A percentile compares a stretch with the other conserved stretches of the same genome.
These are phyloP conservation scores for Cicer yamashitae DNA, from an alignment of 306 rosid genomes.

Conservation along the genomic window DNA sequence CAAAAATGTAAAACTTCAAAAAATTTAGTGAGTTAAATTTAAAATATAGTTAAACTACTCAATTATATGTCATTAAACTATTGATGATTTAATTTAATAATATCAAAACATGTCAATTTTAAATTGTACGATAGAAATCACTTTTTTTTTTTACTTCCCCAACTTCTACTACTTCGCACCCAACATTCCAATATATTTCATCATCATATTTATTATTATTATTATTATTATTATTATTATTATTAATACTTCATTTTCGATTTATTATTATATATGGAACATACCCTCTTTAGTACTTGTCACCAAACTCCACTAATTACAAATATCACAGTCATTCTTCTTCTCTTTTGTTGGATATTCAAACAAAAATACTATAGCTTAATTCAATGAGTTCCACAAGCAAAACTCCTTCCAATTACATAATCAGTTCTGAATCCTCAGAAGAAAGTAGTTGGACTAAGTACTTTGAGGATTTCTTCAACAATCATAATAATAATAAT, in stretches of 20 bases:
- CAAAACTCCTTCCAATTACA: constrained; percentile 43
- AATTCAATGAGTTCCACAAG: constrained; percentile 49
- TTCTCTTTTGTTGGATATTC: background rate
- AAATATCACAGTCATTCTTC: constrained; percentile 12
- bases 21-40: no score
- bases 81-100: no score
- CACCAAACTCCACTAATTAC: constrained; percentile 44
- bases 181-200: constrained; percentile 48
- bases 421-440: constrained; percentile 41
- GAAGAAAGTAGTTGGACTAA: constrained; percentile 91
- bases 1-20: no score
- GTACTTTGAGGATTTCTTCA: constrained; percentile 75
- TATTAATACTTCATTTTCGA: no score
- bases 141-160: constrained; percentile 45
- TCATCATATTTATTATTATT: background rate
- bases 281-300: constrained; percentile 39
- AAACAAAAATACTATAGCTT: background rate
- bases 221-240: no score
- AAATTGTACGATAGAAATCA: no score
- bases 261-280: constrained; percentile 10
- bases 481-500: constrained; percentile 18
- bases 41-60: no score
- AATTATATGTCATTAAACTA: no score
- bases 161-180: constrained; percentile 23
- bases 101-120: no score